Conservation (phyloP, 495 filamentous ascomycete species). For the Hypoxylon trugodes region DNA sequence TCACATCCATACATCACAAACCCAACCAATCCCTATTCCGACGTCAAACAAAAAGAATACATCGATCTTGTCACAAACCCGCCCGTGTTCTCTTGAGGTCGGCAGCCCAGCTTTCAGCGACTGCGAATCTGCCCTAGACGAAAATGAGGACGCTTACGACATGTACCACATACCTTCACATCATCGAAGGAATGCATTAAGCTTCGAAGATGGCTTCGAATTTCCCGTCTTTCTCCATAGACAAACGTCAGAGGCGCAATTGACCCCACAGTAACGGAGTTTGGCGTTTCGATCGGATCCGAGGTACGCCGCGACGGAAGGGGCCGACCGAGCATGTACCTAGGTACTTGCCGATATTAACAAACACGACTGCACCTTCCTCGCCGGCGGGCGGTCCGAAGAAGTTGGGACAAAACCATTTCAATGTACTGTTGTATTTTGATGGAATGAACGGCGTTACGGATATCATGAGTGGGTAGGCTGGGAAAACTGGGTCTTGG, state of each 20-base stretch:
- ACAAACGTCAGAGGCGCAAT: constrained; percentile 17
- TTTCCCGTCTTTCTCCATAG: constrained; percentile 36
- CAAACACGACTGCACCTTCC: no score
- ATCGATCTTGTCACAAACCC: not conserved
- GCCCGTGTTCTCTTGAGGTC: constrained; percentile 15
- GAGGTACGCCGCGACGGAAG: not conserved
- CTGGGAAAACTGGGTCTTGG: no score
- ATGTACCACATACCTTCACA: constrained; percentile 29
- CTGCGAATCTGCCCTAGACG: constrained; percentile 37
- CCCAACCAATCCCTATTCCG: constrained; percentile 33
- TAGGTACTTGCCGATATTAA: not conserved
- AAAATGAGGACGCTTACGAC: constrained; percentile 33
- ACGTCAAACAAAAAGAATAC: constrained; percentile 17
- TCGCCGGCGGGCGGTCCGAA: no score
- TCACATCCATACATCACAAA: constrained; percentile 6
- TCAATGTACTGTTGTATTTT: no score
- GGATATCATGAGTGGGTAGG: no score
- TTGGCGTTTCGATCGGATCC: not conserved
- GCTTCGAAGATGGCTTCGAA: constrained; percentile 36
- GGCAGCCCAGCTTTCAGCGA: constrained; percentile 33
- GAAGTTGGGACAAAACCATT: no score
- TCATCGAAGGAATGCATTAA: constrained; percentile 37
- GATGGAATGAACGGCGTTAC: no score
- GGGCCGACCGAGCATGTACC: not conserved
- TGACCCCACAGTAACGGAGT: not conserved